Evolutionary conservation across 208 protist species (phyloP), one percentile per base, ranked within the genome.

Genomic region (Wallacemonas sp.): DNA sequence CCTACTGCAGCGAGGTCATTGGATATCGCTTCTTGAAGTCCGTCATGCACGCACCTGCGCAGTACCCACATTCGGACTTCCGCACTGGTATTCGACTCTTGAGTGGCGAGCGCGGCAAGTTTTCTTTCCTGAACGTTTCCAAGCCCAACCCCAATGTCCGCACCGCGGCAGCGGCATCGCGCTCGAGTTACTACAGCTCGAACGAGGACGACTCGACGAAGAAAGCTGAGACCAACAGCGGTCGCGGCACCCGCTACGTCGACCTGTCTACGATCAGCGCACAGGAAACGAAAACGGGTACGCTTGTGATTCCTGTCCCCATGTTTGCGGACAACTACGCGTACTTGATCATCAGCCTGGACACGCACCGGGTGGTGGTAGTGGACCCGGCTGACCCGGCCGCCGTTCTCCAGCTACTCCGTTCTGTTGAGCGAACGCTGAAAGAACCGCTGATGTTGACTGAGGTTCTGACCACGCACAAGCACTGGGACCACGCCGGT

Each of bases 401-500:
- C 21, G 76, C 77, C 38, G 75, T 91, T 39, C 55, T 92, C 45
- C 71, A 79, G 41, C 58, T 84, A 27, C 27, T 92, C 33, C 41
- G 56, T 14, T 68, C 62, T 15, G 62, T 90, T n/a, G 45, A 59
- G 24, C 47, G 54, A 5, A 51, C 30, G 26, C 14, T 42, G 27
- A 55, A 46, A n/a, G 38, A 64, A 54, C 59, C 66, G 28, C 63
- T 89, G 42, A 46, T 82, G 45, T 34, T 96, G 22, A 90, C 89
- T 8, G 83, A 94, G 15, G 77, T 98, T 15, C 79, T 98, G 44
- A 97, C 91, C 2, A 98, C 97, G 8, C 97, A 98, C 86, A 97
- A 98, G 78, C 97, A 98, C 80, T 97, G 88, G 91, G 97, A 98
- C 66, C 96, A 98, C 68, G 82, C 91, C 14, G 95, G 96, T 21